These are phyloP conservation scores for Geotrichum cucujoidarum DNA, from an alignment of 1,139 yeast genomes.

Conservation along the genomic window DNA sequence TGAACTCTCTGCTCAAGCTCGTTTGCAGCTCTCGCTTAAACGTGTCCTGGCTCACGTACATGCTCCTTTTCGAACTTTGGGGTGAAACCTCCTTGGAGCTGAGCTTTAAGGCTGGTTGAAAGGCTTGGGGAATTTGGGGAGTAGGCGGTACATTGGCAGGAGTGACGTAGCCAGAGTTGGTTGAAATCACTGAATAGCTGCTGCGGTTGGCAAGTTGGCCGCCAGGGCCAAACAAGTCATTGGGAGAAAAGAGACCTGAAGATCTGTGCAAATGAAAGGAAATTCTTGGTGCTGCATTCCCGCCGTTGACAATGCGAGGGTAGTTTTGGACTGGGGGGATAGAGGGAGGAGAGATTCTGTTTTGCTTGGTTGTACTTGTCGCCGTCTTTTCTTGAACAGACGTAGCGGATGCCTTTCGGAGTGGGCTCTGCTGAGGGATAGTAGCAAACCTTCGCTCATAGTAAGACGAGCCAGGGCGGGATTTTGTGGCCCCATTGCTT, in stretches of 20 bases:
- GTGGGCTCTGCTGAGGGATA: too few relatives aligned
- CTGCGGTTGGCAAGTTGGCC: neutral
- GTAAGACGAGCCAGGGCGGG: too few relatives aligned
- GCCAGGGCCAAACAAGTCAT: constrained; percentile 9
- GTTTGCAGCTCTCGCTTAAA: neutral
- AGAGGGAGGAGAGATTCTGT: too few relatives aligned
- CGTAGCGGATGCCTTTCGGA: too few relatives aligned
- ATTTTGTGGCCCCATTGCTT: too few relatives aligned
- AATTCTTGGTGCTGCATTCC: constrained; percentile 21
- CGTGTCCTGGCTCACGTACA: neutral
- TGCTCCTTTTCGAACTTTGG: neutral
- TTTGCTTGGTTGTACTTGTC: neutral
- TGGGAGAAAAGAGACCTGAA: constrained; percentile 18
- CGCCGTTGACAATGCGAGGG: neutral
- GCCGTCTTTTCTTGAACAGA: neutral
- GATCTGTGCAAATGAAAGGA: constrained; percentile 22
- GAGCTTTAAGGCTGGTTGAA: neutral
- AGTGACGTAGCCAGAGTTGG: neutral
- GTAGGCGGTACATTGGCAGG: constrained; percentile 6
- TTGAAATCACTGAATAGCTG: neutral
- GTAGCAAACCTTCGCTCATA: too few relatives aligned
- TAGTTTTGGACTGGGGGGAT: neutral
- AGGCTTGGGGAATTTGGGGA: constrained; percentile 6
- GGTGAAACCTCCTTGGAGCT: neutral
- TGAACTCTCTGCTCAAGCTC: neutral